phyloP scores from a whole-genome alignment of 1,139 yeast species.

The Candida gigantensis region DNA sequence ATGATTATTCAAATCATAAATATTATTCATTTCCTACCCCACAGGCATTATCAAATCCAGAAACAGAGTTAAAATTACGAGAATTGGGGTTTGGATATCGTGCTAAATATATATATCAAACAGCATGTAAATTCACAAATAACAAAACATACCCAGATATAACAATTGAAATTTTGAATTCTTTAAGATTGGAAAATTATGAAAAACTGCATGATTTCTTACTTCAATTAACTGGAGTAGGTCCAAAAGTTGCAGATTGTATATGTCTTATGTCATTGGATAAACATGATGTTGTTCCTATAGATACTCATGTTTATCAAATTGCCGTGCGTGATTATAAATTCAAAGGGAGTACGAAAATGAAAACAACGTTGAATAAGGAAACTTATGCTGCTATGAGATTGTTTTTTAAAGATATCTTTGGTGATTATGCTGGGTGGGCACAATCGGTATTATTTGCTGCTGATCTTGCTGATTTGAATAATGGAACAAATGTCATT shows the following conservation, averaged over 20 bases:
- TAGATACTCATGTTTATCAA: constrained; percentile 95
- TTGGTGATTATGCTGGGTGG: constrained; percentile 98
- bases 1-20: constrained; percentile 44
- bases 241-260: constrained; percentile 98
- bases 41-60: constrained; percentile 38
- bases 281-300: constrained; percentile 87
- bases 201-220: constrained; percentile 65
- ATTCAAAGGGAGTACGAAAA: constrained; percentile 48
- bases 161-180: constrained; percentile 29
- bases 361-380: constrained; percentile 50
- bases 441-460: constrained; percentile 92
- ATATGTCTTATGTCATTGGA: constrained; percentile 84
- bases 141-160: constrained; percentile 36
- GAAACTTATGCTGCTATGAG: constrained; percentile 66
- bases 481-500: constrained; percentile 45
- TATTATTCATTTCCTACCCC: constrained; percentile 81
- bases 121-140: constrained; percentile 54
- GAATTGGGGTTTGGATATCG: constrained; percentile 86
- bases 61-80: constrained; percentile 48
- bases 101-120: constrained; percentile 81
- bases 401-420: constrained; percentile 58
- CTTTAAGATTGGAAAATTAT: constrained; percentile 47
- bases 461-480: constrained; percentile 68
- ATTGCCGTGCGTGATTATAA: constrained; percentile 83
- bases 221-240: constrained; percentile 80